Base-by-base conservation (phyloP, 2,329 filamentous ascomycete genomes). In the Phaeosphaeriaceae sp. region DNA sequence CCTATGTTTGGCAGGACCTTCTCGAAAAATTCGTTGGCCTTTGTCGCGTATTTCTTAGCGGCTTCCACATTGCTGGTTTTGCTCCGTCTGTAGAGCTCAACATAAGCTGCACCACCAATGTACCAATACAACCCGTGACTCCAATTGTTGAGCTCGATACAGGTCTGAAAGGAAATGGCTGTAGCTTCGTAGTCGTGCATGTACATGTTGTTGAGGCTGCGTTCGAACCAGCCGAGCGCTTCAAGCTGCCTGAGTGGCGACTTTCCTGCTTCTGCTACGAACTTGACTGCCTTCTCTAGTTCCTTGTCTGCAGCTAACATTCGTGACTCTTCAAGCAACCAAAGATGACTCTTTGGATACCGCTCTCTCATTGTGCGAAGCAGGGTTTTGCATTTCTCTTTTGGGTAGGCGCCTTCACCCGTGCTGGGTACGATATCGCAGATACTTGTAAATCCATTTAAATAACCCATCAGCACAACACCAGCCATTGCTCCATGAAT, bases 401-500 rank as follows among this genome's bases (percentile, higher is more conserved):
- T 80, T 0, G 94, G 94, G 50, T 92, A 92, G 2, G 76, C 70
- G 40, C 81, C 80, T 56, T 86, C 83, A 1, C 79, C 74, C 16
- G 83, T 80, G 1, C 77, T 81, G 0, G 90, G 87, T 13, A 96
- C 79, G 46, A 99, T 97, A 68, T 99, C 94, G 54, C 91, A 90
- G 59, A 91, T 88, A 1, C 89, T 90, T 13, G 95, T 81, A 26
- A 96, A 83, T 5, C 88, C 89, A 67, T 96, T 96, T 75, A 97
- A 96, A 73, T 92, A 97, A 0, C 85, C 87, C 13, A 97, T 80
- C 0, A 97, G 78, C 20, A 90, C 83, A 33, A 97, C 80, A 0
- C 88, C 90, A 0, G 92, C 87, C 67, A 97, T 87, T 6, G 90
- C 93, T n/a, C 92, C 93, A 66, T 97, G 95, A 64, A 97, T 83